Conservation (phyloP, 805 yeast species). For the Saturnispora dispora region DNA sequence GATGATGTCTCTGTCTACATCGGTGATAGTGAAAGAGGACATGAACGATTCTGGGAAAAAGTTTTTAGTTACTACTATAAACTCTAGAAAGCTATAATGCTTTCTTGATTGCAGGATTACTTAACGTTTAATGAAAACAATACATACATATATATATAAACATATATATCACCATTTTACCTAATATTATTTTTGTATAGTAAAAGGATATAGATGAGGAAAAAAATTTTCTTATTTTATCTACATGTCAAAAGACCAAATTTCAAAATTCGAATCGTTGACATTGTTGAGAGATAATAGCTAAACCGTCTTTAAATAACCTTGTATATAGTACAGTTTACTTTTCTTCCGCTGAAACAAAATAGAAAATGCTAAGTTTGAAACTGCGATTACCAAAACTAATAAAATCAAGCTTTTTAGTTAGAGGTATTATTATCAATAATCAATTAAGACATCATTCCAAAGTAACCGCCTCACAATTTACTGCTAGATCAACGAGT, state of each 20-base stretch:
- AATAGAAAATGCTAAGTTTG: background rate
- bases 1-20: conserved; percentile 14
- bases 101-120: background rate
- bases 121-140: background rate
- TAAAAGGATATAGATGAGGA: background rate
- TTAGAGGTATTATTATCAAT: background rate
- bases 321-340: background rate
- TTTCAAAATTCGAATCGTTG: background rate
- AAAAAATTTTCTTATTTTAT: background rate
- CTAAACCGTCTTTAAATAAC: background rate
- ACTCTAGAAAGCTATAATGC: conserved; percentile 11
- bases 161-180: background rate
- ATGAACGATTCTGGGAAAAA: conserved; percentile 24
- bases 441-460: background rate
- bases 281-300: background rate
- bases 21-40: conserved; percentile 15
- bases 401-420: background rate
- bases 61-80: conserved; percentile 22
- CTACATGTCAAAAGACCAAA: background rate
- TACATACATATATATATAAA: background rate
- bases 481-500: background rate
- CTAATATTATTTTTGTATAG: background rate
- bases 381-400: background rate
- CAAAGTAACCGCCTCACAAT: background rate
- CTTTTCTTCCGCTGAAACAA: background rate